These are phyloP conservation scores for Dioscorea dumetorum DNA, from an alignment of 106 monocot species.

Conservation along the genomic window DNA sequence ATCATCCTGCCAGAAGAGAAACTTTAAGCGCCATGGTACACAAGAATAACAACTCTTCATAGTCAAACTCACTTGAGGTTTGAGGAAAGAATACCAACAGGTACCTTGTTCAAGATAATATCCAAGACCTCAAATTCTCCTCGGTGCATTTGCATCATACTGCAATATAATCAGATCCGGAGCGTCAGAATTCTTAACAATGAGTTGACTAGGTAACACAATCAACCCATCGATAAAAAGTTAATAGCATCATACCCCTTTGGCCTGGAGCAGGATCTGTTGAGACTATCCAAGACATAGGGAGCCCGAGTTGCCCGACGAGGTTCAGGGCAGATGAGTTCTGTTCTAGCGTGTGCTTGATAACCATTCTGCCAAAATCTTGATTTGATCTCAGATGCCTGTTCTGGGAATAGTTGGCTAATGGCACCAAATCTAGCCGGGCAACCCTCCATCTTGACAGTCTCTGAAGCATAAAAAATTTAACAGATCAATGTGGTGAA, in stretches of 20 bases:
- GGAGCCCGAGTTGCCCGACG: conserved; percentile 20
- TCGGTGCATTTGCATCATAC: conserved; percentile 14
- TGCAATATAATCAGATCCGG: conserved; percentile 5
- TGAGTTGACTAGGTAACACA: not conserved
- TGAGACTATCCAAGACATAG: conserved; percentile 11
- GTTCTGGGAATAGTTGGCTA: conserved; percentile 19
- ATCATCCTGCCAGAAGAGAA: conserved; percentile 42
- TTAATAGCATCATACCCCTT: conserved; percentile 15
- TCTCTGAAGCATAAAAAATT: not conserved
- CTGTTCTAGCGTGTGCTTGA: conserved; percentile 16
- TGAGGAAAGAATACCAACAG: no score
- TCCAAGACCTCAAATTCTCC: conserved; percentile 27
- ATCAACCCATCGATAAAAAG: not conserved
- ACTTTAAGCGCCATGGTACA: not conserved
- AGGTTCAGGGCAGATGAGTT: conserved; percentile 39
- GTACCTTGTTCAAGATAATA: conserved; percentile 31
- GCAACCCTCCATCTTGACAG: conserved; percentile 15
- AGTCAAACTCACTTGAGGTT: no score
- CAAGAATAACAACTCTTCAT: no score
- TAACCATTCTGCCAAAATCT: conserved; percentile 33
- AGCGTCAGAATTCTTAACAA: not conserved
- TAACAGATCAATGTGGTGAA: not conserved
- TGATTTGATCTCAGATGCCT: conserved; percentile 22
- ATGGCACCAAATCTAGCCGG: conserved; percentile 12
- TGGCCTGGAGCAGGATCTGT: conserved; percentile 8